Percentiles rank a stretch among this genome's conserved stretches.
Conservation (phyloP, 345 rosid genomes). For the Populus davidiana region DNA sequence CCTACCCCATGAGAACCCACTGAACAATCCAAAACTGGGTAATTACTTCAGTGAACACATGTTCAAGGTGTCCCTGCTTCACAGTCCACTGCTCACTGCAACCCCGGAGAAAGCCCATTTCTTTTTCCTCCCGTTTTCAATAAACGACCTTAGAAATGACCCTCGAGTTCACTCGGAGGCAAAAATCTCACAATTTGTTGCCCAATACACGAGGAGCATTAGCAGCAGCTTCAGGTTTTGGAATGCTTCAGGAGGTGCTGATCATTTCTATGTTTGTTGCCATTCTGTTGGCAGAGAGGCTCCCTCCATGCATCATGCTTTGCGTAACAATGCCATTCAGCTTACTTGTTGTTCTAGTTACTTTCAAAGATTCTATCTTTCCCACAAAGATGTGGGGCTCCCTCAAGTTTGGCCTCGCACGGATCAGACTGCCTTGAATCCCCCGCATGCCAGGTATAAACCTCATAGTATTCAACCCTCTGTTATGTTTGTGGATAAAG, state of each 20-base stretch:
- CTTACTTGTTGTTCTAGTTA: slow-evolving; percentile 44
- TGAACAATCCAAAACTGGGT: slow-evolving; percentile 30
- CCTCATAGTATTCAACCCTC: not conserved
- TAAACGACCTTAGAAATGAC: slow-evolving; percentile 43
- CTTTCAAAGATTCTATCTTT: slow-evolving; percentile 37
- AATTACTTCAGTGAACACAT: slow-evolving; percentile 52
- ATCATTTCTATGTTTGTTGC: slow-evolving; percentile 43
- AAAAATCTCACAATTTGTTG: slow-evolving; percentile 35
- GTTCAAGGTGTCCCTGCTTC: slow-evolving; percentile 42
- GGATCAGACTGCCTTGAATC: slow-evolving; percentile 19
- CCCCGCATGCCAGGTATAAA: slow-evolving; percentile 37
- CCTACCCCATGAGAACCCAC: slow-evolving; percentile 38
- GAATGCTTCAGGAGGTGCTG: slow-evolving; percentile 44
- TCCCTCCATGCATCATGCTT: slow-evolving; percentile 23
- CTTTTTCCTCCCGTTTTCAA: slow-evolving; percentile 46
- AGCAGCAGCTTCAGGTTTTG: slow-evolving; percentile 28
- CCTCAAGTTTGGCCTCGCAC: slow-evolving; percentile 51
- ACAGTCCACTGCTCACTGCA: slow-evolving; percentile 27
- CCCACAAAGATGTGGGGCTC: slow-evolving; percentile 40
- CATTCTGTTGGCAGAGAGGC: slow-evolving; percentile 43
- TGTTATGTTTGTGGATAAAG: not conserved
- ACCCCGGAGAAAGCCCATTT: slow-evolving; percentile 34
- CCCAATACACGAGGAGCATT: slow-evolving; percentile 12
- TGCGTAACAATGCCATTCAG: slow-evolving; percentile 40
- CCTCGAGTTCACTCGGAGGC: slow-evolving; percentile 34